Conservation (phyloP, 2,329 filamentous ascomycete species). For the Ophiostoma ips region DNA sequence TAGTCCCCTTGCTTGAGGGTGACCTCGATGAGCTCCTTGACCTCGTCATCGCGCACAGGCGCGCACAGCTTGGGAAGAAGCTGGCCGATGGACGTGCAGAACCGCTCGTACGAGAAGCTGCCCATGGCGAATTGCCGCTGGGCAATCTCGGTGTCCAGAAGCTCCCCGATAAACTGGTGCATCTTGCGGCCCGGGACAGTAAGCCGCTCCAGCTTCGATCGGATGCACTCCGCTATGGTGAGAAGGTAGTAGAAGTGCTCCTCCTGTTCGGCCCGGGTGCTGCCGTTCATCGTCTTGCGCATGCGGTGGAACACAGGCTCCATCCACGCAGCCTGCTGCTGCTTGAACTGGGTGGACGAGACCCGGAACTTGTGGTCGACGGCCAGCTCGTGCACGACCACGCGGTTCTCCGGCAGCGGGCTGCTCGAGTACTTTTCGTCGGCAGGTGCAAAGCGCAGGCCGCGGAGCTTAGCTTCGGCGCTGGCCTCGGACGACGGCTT, state of each 20-base stretch:
- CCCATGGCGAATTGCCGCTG: constrained; percentile 54
- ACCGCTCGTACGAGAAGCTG: constrained; percentile 67
- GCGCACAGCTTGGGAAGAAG: constrained; percentile 70
- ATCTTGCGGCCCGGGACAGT: constrained; percentile 58
- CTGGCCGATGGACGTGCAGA: constrained; percentile 62
- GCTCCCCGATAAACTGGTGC: constrained; percentile 60
- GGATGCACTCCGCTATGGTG: constrained; percentile 56
- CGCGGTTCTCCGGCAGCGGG: constrained; percentile 58
- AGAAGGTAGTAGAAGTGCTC: constrained; percentile 54
- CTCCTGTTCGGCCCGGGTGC: constrained; percentile 48
- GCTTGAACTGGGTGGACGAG: constrained; percentile 44
- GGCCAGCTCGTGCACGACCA: constrained; percentile 65
- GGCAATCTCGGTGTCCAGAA: constrained; percentile 59
- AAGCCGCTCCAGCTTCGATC: constrained; percentile 57
- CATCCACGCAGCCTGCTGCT: constrained; percentile 37
- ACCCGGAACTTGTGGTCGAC: constrained; percentile 69
- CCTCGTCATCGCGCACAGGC: constrained; percentile 64
- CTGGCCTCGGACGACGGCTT: constrained; percentile 1
- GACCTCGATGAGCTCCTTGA: constrained; percentile 52
- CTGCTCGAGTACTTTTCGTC: constrained; percentile 10
- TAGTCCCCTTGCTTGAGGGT: constrained; percentile 47
- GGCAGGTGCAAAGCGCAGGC: constrained; percentile 25
- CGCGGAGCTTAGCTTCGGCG: constrained; percentile 21
- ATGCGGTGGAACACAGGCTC: constrained; percentile 41
- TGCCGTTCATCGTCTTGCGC: constrained; percentile 50